Percentiles rank a stretch among this genome's conserved stretches.
These are phyloP conservation scores for Aspergillus sparsus DNA, from an alignment of 495 filamentous ascomycete species.

Conservation along the genomic window DNA sequence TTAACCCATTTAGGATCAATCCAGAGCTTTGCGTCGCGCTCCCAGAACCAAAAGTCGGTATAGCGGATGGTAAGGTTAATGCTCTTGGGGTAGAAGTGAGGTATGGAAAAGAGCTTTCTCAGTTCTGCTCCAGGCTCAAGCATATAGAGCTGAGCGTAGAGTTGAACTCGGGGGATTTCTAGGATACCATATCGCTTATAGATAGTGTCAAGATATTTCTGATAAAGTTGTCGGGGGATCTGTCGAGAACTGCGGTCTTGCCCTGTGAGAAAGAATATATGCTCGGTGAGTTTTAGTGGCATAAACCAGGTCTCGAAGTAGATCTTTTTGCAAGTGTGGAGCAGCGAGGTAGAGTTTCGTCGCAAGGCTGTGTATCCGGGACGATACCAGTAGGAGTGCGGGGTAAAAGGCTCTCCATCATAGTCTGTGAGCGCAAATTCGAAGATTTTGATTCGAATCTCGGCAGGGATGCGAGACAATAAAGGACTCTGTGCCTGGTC, in stretches of 20 bases:
- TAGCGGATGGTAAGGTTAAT: constrained; percentile 34
- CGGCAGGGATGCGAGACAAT: constrained; percentile 27
- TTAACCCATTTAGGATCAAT: constrained; percentile 28
- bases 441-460: constrained; percentile 34
- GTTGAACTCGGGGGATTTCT: constrained; percentile 13
- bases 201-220: constrained; percentile 15
- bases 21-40: constrained; percentile 22
- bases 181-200: constrained; percentile 18
- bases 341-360: constrained; percentile 24
- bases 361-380: constrained; percentile 28
- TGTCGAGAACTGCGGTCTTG: constrained; percentile 16
- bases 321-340: constrained; percentile 26
- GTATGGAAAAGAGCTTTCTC: constrained; percentile 20
- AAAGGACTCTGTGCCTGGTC: constrained; percentile 20
- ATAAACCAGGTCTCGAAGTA: constrained; percentile 35
- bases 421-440: constrained; percentile 27
- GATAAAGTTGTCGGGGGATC: constrained; percentile 14
- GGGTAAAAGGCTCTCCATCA: constrained; percentile 10
- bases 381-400: constrained; percentile 27
- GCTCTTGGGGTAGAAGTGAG: constrained; percentile 23
- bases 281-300: constrained; percentile 31
- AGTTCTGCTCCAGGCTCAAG: constrained; percentile 24
- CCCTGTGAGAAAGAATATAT: constrained; percentile 27
- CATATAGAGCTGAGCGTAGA: constrained; percentile 30
- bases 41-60: constrained; percentile 37